These are phyloP conservation scores for Scheffersomyces insectosa DNA, from an alignment of 1,139 yeast genomes.

Conservation along the genomic window DNA sequence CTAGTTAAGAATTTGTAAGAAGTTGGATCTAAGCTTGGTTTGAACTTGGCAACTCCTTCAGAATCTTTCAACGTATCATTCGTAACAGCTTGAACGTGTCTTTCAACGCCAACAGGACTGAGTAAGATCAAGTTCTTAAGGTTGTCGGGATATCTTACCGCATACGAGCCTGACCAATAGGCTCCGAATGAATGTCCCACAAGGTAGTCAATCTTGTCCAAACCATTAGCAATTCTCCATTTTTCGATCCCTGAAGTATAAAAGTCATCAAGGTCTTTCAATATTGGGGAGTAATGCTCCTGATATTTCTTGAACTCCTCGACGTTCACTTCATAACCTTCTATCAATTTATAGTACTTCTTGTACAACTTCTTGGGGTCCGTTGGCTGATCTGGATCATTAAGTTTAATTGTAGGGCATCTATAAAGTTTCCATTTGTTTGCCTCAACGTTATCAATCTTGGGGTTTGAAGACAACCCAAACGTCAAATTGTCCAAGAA, in stretches of 20 bases:
- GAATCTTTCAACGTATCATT: slow-evolving; percentile 24
- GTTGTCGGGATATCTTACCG: slow-evolving; percentile 49
- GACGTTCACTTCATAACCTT: slow-evolving; percentile 31
- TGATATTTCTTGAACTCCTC: slow-evolving; percentile 30
- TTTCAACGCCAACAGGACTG: slow-evolving; percentile 90
- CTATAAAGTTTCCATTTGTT: slow-evolving; percentile 29
- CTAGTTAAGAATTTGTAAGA: slow-evolving; percentile 43
- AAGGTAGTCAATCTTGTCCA: slow-evolving; percentile 40
- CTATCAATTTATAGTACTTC: slow-evolving; percentile 44
- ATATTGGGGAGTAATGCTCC: slow-evolving; percentile 41
- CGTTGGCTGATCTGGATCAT: slow-evolving; percentile 30
- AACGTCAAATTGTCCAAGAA: slow-evolving; percentile 84
- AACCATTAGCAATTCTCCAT: slow-evolving; percentile 35
- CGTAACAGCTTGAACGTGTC: slow-evolving; percentile 62
- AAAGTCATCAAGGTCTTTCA: slow-evolving; percentile 39
- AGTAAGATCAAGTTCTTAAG: slow-evolving; percentile 70
- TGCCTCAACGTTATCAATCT: slow-evolving; percentile 45
- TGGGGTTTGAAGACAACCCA: slow-evolving; percentile 75
- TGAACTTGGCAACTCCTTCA: slow-evolving; percentile 12
- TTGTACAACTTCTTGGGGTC: slow-evolving; percentile 33
- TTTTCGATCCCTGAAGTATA: slow-evolving; percentile 38
- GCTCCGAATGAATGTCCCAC: slow-evolving; percentile 52
- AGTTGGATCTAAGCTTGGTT: slow-evolving; percentile 42
- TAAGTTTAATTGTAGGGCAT: slow-evolving; percentile 30
- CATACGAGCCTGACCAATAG: slow-evolving; percentile 47